A percentile compares a stretch with the other conserved stretches of the same genome.
Evolutionary conservation across 1,139 yeast genomes (phyloP).

Genomic region (Yamadazyma membranifaciens): DNA sequence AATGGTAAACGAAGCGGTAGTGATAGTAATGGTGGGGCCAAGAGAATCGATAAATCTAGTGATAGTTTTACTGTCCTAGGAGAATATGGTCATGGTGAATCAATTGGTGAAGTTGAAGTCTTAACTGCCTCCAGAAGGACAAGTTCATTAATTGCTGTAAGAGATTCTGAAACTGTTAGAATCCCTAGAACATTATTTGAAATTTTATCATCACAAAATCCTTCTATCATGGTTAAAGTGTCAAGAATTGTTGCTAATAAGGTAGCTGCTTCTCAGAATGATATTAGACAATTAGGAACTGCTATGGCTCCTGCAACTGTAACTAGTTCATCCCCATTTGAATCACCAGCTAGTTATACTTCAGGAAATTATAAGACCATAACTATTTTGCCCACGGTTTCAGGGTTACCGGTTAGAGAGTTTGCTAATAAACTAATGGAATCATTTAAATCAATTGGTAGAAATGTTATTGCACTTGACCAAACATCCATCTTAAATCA

Average conservation of each 20-base stretch:
- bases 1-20: slow-evolving; percentile 3
- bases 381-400: slow-evolving; percentile 75
- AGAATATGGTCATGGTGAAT: slow-evolving; percentile 92
- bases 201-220: slow-evolving; percentile 77
- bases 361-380: slow-evolving; percentile 69
- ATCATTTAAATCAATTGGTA: slow-evolving; percentile 71
- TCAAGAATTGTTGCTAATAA: slow-evolving; percentile 84
- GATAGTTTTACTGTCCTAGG: slow-evolving; percentile 49
- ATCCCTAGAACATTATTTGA: slow-evolving; percentile 90
- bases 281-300: slow-evolving; percentile 12
- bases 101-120: slow-evolving; percentile 94
- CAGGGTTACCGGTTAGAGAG: slow-evolving; percentile 79
- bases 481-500: slow-evolving; percentile 79
- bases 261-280: slow-evolving; percentile 33
- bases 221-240: slow-evolving; percentile 87
- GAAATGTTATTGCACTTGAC: slow-evolving; percentile 73
- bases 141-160: slow-evolving; percentile 75
- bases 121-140: slow-evolving; percentile 78
- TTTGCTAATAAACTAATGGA: slow-evolving; percentile 73
- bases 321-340: slow-evolving; percentile 14
- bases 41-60: slow-evolving; percentile 15
- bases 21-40: slow-evolving; percentile 7
- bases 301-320: slow-evolving; percentile 18
- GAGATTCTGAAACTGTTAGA: slow-evolving; percentile 92
- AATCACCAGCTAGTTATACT: slow-evolving; percentile 25